Conservation (phyloP, 208 protist species). For the Trypanosoma brucei region DNA sequence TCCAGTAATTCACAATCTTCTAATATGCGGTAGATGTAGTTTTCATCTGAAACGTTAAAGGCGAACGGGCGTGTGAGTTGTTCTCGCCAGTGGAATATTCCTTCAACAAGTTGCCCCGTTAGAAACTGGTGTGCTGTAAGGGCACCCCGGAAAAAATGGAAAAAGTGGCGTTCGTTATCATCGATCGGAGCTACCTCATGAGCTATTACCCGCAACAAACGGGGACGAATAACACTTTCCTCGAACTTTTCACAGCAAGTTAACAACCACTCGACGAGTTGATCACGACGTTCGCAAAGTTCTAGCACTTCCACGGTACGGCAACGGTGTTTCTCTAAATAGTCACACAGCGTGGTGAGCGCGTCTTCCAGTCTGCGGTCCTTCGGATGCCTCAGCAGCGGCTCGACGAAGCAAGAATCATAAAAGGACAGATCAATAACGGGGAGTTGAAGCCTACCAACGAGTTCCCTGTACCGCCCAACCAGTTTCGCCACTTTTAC, state of each 20-base stretch:
- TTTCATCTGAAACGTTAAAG: conserved; percentile 42
- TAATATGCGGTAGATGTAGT: conserved; percentile 54
- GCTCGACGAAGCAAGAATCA: conserved; percentile 13
- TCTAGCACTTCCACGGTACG: conserved; percentile 17
- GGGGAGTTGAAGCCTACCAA: conserved; percentile 11
- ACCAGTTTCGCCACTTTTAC: not conserved
- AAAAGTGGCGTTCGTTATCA: not conserved
- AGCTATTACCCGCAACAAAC: not conserved
- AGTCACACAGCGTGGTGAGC: conserved; percentile 7
- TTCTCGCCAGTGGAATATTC: conserved; percentile 63
- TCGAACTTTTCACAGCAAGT: conserved; percentile 13
- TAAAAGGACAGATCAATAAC: conserved; percentile 15
- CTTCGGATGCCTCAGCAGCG: not conserved
- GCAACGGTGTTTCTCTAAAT: conserved; percentile 11
- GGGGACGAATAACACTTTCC: not conserved
- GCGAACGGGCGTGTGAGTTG: conserved; percentile 49
- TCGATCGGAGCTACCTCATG: not conserved
- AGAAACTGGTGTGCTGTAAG: conserved; percentile 48
- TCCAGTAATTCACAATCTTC: conserved; percentile 42
- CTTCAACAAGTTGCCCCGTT: conserved; percentile 53
- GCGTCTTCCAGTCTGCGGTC: not conserved
- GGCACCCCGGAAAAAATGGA: conserved; percentile 22
- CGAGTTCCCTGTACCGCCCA: not conserved
- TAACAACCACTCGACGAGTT: conserved; percentile 9
- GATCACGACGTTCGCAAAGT: conserved; percentile 18